Percentiles rank a stretch among this genome's conserved stretches.
Conservation (phyloP, 768 basidiomycete genomes). For the Calocera viscosa region DNA sequence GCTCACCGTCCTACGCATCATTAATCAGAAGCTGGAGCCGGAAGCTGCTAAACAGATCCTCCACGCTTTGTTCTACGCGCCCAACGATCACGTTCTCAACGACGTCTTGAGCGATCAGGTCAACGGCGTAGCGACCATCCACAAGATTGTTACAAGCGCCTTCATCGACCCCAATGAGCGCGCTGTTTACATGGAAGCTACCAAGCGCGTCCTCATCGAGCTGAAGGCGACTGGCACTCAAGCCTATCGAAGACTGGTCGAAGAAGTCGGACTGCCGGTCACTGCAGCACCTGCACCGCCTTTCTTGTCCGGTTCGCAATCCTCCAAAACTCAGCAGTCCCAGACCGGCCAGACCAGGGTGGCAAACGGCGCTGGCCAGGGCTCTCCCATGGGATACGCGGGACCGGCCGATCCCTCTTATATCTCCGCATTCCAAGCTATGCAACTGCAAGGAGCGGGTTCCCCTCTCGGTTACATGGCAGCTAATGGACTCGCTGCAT, state of each 20-base stretch:
- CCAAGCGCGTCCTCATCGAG: constrained; percentile 78
- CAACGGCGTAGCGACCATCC: constrained; percentile 83
- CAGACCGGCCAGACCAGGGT: not conserved
- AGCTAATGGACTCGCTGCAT: not conserved
- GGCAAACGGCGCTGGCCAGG: not conserved
- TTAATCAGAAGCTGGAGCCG: constrained; percentile 91
- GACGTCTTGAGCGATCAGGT: constrained; percentile 95
- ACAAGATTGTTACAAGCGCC: constrained; percentile 81
- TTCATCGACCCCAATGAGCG: constrained; percentile 66
- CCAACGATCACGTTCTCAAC: constrained; percentile 77
- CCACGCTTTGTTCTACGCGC: constrained; percentile 81
- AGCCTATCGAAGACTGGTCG: constrained; percentile 83
- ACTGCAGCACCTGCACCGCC: constrained; percentile 16
- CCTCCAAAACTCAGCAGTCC: not conserved
- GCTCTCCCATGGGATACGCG: not conserved
- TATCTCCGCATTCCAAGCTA: constrained; percentile 7
- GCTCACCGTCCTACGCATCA: constrained; percentile 83
- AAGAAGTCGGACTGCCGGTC: constrained; percentile 86
- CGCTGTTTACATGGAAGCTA: constrained; percentile 62
- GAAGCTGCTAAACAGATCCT: constrained; percentile 78
- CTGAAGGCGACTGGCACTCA: constrained; percentile 90
- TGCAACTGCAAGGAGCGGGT: not conserved
- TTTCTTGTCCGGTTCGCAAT: not conserved
- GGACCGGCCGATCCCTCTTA: constrained; percentile 5
- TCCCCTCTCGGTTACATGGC: constrained; percentile 4